A percentile compares a stretch with the other conserved stretches of the same genome.
phyloP scores from a whole-genome alignment of 2,329 filamentous ascomycete species.

The Diaporthe aspalathi region DNA sequence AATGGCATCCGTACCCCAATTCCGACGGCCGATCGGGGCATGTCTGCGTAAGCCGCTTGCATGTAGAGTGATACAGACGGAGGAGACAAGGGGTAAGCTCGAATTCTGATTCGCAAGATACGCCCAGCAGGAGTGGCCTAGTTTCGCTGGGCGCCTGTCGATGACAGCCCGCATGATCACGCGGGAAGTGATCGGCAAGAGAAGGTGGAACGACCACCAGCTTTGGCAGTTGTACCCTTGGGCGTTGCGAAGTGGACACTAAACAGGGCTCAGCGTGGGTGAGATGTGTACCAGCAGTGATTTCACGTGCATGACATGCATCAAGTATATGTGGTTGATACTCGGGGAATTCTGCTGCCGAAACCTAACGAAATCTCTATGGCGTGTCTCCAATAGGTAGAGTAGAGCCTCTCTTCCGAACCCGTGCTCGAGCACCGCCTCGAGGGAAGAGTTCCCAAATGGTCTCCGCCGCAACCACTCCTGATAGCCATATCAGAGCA shows the following conservation, averaged over 20 bases:
- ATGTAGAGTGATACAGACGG: background rate
- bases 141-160: conserved; percentile 15
- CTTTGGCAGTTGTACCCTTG: background rate
- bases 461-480: background rate
- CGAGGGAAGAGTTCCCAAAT: background rate
- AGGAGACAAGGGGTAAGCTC: background rate
- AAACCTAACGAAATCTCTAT: background rate
- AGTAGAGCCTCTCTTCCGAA: background rate
- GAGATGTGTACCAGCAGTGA: no score
- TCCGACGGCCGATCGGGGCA: conserved; percentile 5
- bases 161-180: background rate
- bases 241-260: background rate
- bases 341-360: background rate
- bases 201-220: background rate
- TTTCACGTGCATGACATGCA: background rate
- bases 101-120: background rate
- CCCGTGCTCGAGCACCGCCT: background rate
- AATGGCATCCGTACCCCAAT: background rate
- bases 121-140: background rate
- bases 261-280: no score
- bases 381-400: background rate
- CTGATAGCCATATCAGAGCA: background rate
- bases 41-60: conserved; percentile 6
- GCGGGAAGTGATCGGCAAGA: conserved; percentile 4
- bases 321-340: background rate